These are phyloP conservation scores for Podosphaera xanthii DNA, from an alignment of 2,329 filamentous ascomycete genomes.

Conservation along the genomic window DNA sequence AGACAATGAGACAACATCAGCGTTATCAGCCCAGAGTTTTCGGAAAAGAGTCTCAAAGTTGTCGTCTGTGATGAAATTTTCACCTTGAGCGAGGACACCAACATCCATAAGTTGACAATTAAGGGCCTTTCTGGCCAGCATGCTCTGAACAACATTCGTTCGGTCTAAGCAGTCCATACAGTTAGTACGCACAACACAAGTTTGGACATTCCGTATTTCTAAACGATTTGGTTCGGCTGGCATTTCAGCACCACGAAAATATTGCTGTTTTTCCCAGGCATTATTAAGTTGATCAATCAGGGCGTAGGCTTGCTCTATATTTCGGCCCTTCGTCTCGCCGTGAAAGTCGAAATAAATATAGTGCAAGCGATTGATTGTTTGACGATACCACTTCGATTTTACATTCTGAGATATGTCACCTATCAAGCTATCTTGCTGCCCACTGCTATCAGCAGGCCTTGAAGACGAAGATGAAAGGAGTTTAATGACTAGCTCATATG, in stretches of 20 bases:
- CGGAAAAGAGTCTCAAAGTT: slow-evolving; percentile 82
- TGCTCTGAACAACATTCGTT: slow-evolving; percentile 94
- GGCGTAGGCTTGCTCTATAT: slow-evolving; percentile 77
- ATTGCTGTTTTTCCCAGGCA: slow-evolving; percentile 56
- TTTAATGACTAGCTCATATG: slow-evolving; percentile 79
- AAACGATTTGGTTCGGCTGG: slow-evolving; percentile 51
- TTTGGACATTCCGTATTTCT: slow-evolving; percentile 63
- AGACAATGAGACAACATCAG: slow-evolving; percentile 75
- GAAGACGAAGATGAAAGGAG: slow-evolving; percentile 48
- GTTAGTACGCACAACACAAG: slow-evolving; percentile 83
- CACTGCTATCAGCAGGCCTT: slow-evolving; percentile 35
- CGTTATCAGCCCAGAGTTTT: slow-evolving; percentile 96
- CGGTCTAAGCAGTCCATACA: slow-evolving; percentile 98
- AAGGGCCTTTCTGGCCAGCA: slow-evolving; percentile 75
- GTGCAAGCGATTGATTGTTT: slow-evolving; percentile 64
- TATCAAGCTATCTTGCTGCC: slow-evolving; percentile 39
- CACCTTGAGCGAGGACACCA: slow-evolving; percentile 53
- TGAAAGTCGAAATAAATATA: slow-evolving; percentile 99
- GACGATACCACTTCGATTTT: slow-evolving; percentile 34
- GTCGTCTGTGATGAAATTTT: slow-evolving; percentile 57
- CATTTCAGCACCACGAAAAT: slow-evolving; percentile 81
- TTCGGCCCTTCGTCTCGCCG: slow-evolving; percentile 83
- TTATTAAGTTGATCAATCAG: slow-evolving; percentile 64
- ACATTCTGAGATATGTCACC: slow-evolving; percentile 66
- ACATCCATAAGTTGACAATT: slow-evolving; percentile 74